phyloP scores from a whole-genome alignment of 768 basidiomycete species.

The Mycena polygramma region DNA sequence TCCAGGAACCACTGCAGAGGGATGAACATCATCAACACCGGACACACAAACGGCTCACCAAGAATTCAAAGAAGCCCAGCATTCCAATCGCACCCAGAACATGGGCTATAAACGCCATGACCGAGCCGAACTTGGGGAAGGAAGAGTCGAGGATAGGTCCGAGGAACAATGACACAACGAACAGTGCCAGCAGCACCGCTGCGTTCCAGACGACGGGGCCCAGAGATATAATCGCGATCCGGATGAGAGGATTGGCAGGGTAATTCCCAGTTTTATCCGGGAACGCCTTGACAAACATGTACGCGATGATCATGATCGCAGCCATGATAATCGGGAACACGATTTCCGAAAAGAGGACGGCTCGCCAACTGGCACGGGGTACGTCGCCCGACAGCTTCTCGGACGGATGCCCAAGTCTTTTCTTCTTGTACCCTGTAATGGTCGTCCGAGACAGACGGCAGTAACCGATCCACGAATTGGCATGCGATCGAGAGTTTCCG shows the following conservation, averaged over 20 bases:
- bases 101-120: constrained; percentile 94
- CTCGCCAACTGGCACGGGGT: constrained; percentile 93
- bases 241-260: constrained; percentile 88
- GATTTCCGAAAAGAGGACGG: constrained; percentile 90
- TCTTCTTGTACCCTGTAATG: constrained; percentile 99
- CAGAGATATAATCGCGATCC: constrained; percentile 92
- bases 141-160: constrained; percentile 90
- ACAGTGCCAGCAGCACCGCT: constrained; percentile 85
- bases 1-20: constrained; percentile 89
- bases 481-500: constrained; percentile 97
- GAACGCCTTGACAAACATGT: constrained; percentile 95
- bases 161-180: constrained; percentile 91
- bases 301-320: constrained; percentile 86
- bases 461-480: constrained; percentile 99
- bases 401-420: constrained; percentile 95
- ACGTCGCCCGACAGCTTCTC: constrained; percentile 97
- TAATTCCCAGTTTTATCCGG: constrained; percentile 68
- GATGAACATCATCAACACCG: constrained; percentile 36
- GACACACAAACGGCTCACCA: constrained; percentile 65
- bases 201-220: constrained; percentile 98
- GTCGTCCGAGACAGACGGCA: constrained; percentile 97
- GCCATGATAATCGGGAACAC: constrained; percentile 91
- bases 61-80: constrained; percentile 96
- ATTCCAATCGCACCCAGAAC: constrained; percentile 85
- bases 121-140: constrained; percentile 91